A percentile compares a stretch with the other conserved stretches of the same genome.
Evolutionary conservation across 2,329 filamentous ascomycete species (phyloP).

Genomic region (Didymella pomorum): DNA sequence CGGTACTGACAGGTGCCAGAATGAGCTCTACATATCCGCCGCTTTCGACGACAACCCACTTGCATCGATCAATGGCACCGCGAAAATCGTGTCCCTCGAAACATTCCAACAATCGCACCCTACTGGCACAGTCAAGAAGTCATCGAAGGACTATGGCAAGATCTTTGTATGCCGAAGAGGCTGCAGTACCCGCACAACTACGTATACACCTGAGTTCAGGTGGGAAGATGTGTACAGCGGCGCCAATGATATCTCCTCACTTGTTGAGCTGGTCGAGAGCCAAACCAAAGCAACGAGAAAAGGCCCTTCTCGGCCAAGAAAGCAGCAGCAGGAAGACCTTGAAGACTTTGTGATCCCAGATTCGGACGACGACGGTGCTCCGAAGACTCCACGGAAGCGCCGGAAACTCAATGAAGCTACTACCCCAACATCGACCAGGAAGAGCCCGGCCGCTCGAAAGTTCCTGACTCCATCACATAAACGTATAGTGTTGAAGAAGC

Average conservation of each 20-base stretch:
- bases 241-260: constrained; percentile 68
- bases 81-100: constrained; percentile 76
- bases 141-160: constrained; percentile 79
- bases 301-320: constrained; percentile 46
- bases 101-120: constrained; percentile 76
- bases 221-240: constrained; percentile 87
- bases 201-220: constrained; percentile 88
- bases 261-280: constrained; percentile 73
- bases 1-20: constrained; percentile 57
- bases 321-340: constrained; percentile 44
- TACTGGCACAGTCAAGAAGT: constrained; percentile 75
- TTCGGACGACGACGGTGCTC: constrained; percentile 52
- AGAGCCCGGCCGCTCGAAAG: constrained; percentile 59
- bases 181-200: constrained; percentile 86
- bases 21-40: constrained; percentile 90
- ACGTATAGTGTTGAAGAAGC: constrained; percentile 79
- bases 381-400: constrained; percentile 57
- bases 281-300: constrained; percentile 77
- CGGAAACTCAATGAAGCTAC: constrained; percentile 56
- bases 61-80: constrained; percentile 88
- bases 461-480: constrained; percentile 71
- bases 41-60: constrained; percentile 88
- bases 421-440: constrained; percentile 56
- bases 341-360: constrained; percentile 56
- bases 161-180: constrained; percentile 89